These are phyloP conservation scores for Pythium volutum DNA, from an alignment of 352 stramenopile species.

Conservation along the genomic window DNA sequence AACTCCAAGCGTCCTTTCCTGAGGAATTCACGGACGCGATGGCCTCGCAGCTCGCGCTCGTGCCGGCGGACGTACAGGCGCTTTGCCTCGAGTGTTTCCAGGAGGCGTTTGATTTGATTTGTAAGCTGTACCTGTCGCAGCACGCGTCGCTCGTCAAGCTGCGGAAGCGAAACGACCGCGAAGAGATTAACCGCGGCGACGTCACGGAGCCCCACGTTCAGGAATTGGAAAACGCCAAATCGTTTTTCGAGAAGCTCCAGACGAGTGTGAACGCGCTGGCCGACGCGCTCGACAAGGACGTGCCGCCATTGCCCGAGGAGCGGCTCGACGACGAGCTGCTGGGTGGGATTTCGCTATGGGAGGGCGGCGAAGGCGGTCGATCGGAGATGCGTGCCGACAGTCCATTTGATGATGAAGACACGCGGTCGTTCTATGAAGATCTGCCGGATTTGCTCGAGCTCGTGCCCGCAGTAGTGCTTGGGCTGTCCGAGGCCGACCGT, in stretches of 20 bases:
- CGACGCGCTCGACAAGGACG: constrained; percentile 73
- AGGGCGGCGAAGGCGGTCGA: constrained; percentile 59
- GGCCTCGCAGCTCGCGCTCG: constrained; percentile 37
- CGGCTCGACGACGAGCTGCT: constrained; percentile 56
- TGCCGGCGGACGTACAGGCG: constrained; percentile 59
- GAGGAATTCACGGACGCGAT: constrained; percentile 41
- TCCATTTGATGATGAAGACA: constrained; percentile 97
- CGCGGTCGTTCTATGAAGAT: constrained; percentile 96
- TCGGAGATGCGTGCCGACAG: constrained; percentile 70
- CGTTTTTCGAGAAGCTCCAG: constrained; percentile 85
- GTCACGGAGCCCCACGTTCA: constrained; percentile 67
- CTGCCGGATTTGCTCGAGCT: constrained; percentile 94
- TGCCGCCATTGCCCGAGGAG: constrained; percentile 59
- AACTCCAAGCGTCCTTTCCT: constrained; percentile 38
- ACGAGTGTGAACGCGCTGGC: constrained; percentile 80
- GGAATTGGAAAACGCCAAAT: constrained; percentile 67
- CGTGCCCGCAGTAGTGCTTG: constrained; percentile 93
- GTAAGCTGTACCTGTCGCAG: constrained; percentile 87
- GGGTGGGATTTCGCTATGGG: constrained; percentile 61
- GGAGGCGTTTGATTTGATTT: constrained; percentile 88
- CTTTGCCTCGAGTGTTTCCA: constrained; percentile 78
- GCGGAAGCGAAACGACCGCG: constrained; percentile 92
- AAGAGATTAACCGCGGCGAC: constrained; percentile 82
- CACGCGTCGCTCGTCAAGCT: constrained; percentile 90
- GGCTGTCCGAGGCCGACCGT: constrained; percentile 86